Conservation (phyloP, 2,329 filamentous ascomycete species). For the Penicillium expansum region DNA sequence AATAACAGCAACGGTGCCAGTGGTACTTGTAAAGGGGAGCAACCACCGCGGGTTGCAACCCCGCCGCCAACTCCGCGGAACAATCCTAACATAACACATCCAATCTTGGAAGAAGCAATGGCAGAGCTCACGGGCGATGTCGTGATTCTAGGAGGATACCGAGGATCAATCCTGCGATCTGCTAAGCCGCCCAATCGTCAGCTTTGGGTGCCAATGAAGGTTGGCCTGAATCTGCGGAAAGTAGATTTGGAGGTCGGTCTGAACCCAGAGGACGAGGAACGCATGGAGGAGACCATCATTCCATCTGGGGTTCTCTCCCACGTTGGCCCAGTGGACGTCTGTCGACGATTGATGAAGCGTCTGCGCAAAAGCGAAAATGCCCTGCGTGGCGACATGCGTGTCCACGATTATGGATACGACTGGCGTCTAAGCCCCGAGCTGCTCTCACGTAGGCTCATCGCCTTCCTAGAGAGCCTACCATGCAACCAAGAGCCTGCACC, state of each 20-base stretch:
- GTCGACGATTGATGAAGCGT: slow-evolving; percentile 74
- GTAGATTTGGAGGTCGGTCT: slow-evolving; percentile 87
- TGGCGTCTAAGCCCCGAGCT: slow-evolving; percentile 84
- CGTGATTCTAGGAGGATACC: slow-evolving; percentile 84
- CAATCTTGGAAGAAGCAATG: slow-evolving; percentile 58
- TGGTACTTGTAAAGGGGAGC: slow-evolving; percentile 11
- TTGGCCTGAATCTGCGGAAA: slow-evolving; percentile 85
- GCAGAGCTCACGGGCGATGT: slow-evolving; percentile 76
- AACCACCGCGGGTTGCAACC: slow-evolving; percentile 3
- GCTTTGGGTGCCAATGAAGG: slow-evolving; percentile 90
- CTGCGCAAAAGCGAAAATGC: slow-evolving; percentile 72
- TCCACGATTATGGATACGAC: slow-evolving; percentile 93
- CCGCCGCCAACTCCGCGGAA: slow-evolving; percentile 20
- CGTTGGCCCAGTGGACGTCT: slow-evolving; percentile 88
- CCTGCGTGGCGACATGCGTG: slow-evolving; percentile 65
- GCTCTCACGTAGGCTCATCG: slow-evolving; percentile 67
- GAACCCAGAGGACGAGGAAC: slow-evolving; percentile 75
- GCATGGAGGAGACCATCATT: slow-evolving; percentile 78
- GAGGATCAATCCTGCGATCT: slow-evolving; percentile 84
- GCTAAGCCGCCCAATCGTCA: slow-evolving; percentile 80
- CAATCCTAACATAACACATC: slow-evolving; percentile 35
- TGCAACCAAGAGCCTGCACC: slow-evolving; percentile 58
- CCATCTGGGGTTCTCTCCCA: slow-evolving; percentile 86
- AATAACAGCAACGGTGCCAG: slow-evolving; percentile 10
- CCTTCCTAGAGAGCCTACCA: slow-evolving; percentile 70